These are phyloP conservation scores for Buxus sempervirens DNA, from an alignment of 164 flowering plant genomes.

Conservation along the genomic window DNA sequence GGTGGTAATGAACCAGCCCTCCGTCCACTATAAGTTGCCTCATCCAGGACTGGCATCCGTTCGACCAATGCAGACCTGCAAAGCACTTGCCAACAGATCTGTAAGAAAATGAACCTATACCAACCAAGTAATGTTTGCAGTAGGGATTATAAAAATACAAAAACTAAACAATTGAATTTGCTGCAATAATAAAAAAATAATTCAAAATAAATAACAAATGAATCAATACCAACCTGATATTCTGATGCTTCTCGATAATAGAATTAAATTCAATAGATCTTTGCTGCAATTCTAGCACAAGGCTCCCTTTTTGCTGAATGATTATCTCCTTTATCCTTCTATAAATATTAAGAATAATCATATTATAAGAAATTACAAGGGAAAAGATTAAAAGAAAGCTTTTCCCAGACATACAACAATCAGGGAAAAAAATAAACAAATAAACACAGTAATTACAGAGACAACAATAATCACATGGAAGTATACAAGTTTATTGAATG, in stretches of 20 bases:
- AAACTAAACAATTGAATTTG: too few relatives aligned
- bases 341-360: slow-evolving; percentile 4
- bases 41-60: slow-evolving; percentile 98
- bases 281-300: slow-evolving; percentile 94
- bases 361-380: not conserved
- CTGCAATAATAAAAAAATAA: too few relatives aligned
- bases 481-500: too few relatives aligned
- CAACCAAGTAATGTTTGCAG: not conserved
- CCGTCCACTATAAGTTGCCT: slow-evolving; percentile 75
- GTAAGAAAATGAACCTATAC: not conserved
- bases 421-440: not conserved
- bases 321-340: slow-evolving; percentile 79
- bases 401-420: not conserved
- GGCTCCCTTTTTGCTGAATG: slow-evolving; percentile 67
- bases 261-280: slow-evolving; percentile 89
- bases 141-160: not conserved
- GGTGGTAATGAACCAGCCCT: slow-evolving; percentile 68
- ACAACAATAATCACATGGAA: too few relatives aligned
- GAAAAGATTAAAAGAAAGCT: not conserved
- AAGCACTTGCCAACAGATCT: slow-evolving; percentile 15
- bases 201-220: not conserved
- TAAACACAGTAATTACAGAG: not conserved
- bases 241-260: slow-evolving; percentile 79
- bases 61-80: slow-evolving; percentile 81
- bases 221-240: slow-evolving; percentile 57